Evolutionary conservation across 2,329 filamentous ascomycete genomes (phyloP), one percentile per base, ranked within the genome.

Genomic region (Beauveria asiatica): DNA sequence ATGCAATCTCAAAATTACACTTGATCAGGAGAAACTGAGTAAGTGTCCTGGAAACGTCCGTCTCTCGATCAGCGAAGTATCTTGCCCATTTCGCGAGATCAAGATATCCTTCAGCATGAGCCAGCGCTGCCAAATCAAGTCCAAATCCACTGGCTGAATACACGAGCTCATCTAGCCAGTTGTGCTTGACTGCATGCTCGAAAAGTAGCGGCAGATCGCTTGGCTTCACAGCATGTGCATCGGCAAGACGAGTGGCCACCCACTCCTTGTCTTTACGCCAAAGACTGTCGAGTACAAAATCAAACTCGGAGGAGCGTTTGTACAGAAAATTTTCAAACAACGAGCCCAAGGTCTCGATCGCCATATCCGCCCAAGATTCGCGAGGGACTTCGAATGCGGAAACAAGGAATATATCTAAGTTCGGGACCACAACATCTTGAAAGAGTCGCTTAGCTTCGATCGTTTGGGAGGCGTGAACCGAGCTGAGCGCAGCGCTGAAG

Each of bases 221-320:
- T n/a, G 76, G 89, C 68, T 90, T 87, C 53, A 88, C 77, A 8
- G 91, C 90, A 68, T 95, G 90, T 54, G 95, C 88, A 45, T 87
- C 87, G 71, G 93, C 85, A 39, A 99, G 83, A 61, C 89, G 85
- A 64, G 87, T 83, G 10, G 87, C 87, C 17, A 97, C 89, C 88
- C 92, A 97, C 21, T 87, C 82, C 65, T 87, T 89, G 70, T 97
- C 91, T 70, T 94, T 92, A 66, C 88, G 87, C 92, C 93, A 97
- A 6, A 96, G 77, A 61, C 91, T 92, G 69, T 96, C 88, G 61
- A 99, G 82, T 16, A 96, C 93, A 64, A 97, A 95, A 65, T 92
- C 87, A 70, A 90, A 89, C 59, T 92, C 84, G 5, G 86, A 81
- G 11, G 91, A 85, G 60, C 86, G 83, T 72, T 92, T 92, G 68